phyloP scores from a whole-genome alignment of 257 asterid species.

The Solanum pennellii region DNA sequence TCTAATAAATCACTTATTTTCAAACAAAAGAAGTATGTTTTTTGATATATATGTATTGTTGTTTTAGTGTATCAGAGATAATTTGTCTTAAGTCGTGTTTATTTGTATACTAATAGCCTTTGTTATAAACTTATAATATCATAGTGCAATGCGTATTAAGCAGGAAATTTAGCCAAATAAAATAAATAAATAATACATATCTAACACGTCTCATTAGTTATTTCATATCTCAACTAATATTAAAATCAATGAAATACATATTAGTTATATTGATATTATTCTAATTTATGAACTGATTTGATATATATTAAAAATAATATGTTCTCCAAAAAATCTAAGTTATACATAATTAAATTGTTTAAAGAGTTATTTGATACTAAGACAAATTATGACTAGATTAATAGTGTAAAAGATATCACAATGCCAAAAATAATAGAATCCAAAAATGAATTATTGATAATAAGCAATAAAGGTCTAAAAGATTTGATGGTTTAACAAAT shows the following conservation, averaged over 20 bases:
- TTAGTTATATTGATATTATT: no score
- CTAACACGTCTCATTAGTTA: neutral
- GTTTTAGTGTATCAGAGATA: neutral
- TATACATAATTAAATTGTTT: no score
- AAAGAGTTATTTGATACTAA: neutral
- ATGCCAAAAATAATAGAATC: neutral
- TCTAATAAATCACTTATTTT: no score
- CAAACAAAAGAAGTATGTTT: no score
- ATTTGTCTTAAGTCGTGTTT: neutral
- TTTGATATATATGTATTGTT: no score
- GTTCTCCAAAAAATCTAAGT: no score
- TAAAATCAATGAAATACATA: neutral
- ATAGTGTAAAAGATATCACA: no score
- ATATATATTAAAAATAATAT: no score
- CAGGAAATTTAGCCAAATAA: no score
- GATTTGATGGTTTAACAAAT: neutral
- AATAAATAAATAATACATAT: no score
- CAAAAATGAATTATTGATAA: neutral
- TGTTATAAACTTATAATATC: neutral
- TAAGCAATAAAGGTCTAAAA: neutral
- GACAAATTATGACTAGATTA: neutral
- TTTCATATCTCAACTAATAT: no score
- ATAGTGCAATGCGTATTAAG: neutral
- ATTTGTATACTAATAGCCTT: neutral
- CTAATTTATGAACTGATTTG: neutral